A percentile compares a stretch with the other conserved stretches of the same genome.
Conservation (phyloP, 768 basidiomycete genomes). For the Podaxis sp. region DNA sequence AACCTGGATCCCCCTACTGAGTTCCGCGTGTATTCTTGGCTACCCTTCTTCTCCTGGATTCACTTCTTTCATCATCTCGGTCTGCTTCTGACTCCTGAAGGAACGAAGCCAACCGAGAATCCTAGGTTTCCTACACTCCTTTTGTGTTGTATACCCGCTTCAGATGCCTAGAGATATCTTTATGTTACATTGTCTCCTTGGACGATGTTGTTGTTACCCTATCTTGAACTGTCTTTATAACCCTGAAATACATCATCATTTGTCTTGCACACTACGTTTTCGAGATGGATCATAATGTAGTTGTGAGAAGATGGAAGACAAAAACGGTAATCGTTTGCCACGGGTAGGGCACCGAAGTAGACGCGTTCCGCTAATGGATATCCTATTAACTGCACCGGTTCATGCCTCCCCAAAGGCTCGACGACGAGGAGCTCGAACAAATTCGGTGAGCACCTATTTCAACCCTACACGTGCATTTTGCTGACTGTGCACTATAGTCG, state of each 20-base stretch:
- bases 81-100: not conserved
- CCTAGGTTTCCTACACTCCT: not conserved
- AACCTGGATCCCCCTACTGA: slow-evolving; percentile 11
- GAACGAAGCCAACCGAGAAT: not conserved
- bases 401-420: slow-evolving; percentile 49
- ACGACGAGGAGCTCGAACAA: slow-evolving; percentile 66
- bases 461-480: not conserved
- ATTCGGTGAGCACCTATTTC: slow-evolving; percentile 46
- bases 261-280: not conserved
- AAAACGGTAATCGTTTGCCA: slow-evolving; percentile 5
- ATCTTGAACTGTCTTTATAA: slow-evolving; percentile 11
- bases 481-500: slow-evolving; percentile 48
- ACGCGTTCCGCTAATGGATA: slow-evolving; percentile 1
- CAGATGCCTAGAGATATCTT: slow-evolving; percentile 3
- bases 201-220: slow-evolving; percentile 2
- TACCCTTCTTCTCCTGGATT: not conserved
- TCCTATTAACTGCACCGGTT: slow-evolving; percentile 1
- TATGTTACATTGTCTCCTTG: not conserved
- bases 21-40: not conserved
- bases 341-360: not conserved
- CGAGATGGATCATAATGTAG: too few species aligned
- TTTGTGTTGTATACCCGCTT: slow-evolving; percentile 8
- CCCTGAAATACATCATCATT: not conserved
- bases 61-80: not conserved
- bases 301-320: not conserved